phyloP scores from a whole-genome alignment of 140 eudicot genomes.

The Cichorium intybus region DNA sequence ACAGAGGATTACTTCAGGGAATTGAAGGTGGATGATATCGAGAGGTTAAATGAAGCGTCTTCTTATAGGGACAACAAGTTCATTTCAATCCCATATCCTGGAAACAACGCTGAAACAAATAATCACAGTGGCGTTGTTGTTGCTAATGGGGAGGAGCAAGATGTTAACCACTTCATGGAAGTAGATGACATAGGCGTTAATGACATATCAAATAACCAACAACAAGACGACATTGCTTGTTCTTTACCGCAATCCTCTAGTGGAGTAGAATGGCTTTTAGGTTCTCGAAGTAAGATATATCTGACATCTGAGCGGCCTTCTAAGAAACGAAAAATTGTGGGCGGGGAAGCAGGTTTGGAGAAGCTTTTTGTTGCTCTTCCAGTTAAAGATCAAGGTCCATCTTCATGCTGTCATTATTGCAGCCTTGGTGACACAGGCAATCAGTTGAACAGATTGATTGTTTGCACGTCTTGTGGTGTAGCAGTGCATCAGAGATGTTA shows the following conservation, averaged over 20 bases:
- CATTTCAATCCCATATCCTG: constrained; percentile 37
- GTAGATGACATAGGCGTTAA: constrained; percentile 40
- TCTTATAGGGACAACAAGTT: constrained; percentile 15
- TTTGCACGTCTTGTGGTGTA: constrained; percentile 72
- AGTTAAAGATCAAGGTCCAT: constrained; percentile 55
- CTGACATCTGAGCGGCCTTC: constrained; percentile 79
- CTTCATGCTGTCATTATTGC: constrained; percentile 77
- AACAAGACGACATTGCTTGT: constrained; percentile 18
- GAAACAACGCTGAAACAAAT: constrained; percentile 1
- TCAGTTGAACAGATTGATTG: constrained; percentile 70
- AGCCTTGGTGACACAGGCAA: constrained; percentile 66
- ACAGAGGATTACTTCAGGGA: constrained; percentile 90
- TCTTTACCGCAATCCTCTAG: constrained; percentile 34
- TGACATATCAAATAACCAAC: constrained; percentile 11
- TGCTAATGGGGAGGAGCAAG: constrained; percentile 31
- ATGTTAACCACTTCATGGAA: constrained; percentile 48
- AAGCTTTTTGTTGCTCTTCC: constrained; percentile 83
- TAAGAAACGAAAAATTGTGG: constrained; percentile 87
- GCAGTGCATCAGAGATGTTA: constrained; percentile 95
- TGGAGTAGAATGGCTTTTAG: constrained; percentile 96
- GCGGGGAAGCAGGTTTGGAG: constrained; percentile 87
- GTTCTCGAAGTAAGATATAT: constrained; percentile 78
- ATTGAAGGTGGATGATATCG: constrained; percentile 59
- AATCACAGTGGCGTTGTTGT: constrained; percentile 8
- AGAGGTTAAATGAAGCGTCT: constrained; percentile 40